These are phyloP conservation scores for Cercophora samala DNA, from an alignment of 495 filamentous ascomycete species.

Conservation along the genomic window DNA sequence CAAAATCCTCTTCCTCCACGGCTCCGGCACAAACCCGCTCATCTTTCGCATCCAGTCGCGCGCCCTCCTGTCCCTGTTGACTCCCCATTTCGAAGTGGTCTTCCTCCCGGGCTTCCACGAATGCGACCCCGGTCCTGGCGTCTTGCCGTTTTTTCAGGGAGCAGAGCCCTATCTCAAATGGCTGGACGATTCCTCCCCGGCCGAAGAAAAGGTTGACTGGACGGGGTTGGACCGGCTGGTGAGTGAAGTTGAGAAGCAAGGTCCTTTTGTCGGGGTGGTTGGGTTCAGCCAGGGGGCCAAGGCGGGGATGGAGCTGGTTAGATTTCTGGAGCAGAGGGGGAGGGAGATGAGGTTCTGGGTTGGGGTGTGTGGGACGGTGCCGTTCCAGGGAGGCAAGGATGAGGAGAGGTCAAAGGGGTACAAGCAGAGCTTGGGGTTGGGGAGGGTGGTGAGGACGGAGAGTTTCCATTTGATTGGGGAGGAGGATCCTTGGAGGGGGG, in stretches of 20 bases:
- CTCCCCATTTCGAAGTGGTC: slow-evolving; percentile 27
- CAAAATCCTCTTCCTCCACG: slow-evolving; percentile 32
- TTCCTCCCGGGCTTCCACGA: slow-evolving; percentile 22
- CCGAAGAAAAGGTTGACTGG: slow-evolving; percentile 15
- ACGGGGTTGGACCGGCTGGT: slow-evolving; percentile 16
- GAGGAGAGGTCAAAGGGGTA: slow-evolving; percentile 5
- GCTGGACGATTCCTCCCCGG: slow-evolving; percentile 17
- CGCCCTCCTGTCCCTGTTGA: slow-evolving; percentile 21
- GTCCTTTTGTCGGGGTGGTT: slow-evolving; percentile 30
- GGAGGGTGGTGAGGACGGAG: slow-evolving; percentile 12
- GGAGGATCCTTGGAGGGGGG: slow-evolving; percentile 25
- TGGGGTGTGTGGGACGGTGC: slow-evolving; percentile 27
- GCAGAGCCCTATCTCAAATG: slow-evolving; percentile 27
- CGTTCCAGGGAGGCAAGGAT: slow-evolving; percentile 15
- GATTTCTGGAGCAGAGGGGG: slow-evolving; percentile 20
- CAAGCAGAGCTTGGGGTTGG: slow-evolving; percentile 11
- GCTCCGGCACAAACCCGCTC: slow-evolving; percentile 24
- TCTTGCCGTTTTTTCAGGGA: slow-evolving; percentile 30
- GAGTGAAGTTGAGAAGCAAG: slow-evolving; percentile 11
- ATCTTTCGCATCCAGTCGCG: slow-evolving; percentile 35
- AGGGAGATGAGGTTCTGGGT: slow-evolving; percentile 22
- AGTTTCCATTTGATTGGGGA: slow-evolving; percentile 30
- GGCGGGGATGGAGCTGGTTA: slow-evolving; percentile 23
- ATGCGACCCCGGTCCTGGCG: slow-evolving; percentile 24
- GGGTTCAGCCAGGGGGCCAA: slow-evolving; percentile 35